These are phyloP conservation scores for Candida tallmaniae DNA, from an alignment of 805 yeast genomes.

Conservation along the genomic window DNA sequence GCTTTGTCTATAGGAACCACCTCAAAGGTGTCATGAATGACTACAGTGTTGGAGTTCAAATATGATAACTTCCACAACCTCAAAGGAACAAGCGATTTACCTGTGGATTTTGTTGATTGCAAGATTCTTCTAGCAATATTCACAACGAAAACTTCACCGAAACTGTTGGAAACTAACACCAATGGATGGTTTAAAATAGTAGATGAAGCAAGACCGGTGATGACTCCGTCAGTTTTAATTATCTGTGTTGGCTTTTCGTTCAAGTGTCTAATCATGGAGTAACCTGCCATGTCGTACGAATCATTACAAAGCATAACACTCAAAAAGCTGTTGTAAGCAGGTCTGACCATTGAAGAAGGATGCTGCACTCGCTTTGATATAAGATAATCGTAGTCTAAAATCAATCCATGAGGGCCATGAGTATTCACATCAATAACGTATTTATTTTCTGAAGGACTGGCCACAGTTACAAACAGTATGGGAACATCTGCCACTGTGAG, in stretches of 20 bases:
- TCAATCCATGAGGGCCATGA: constrained; percentile 22
- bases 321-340: constrained; percentile 25
- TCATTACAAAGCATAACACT: constrained; percentile 23
- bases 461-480: constrained; percentile 23
- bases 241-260: constrained; percentile 29
- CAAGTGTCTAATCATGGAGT: constrained; percentile 26
- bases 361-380: constrained; percentile 22
- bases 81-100: constrained; percentile 39
- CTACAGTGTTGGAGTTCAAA: constrained; percentile 3
- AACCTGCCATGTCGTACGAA: constrained; percentile 25
- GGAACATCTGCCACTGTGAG: constrained; percentile 29
- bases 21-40: constrained; percentile 25
- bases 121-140: constrained; percentile 36
- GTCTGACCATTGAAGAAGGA: constrained; percentile 22
- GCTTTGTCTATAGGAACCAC: constrained; percentile 26
- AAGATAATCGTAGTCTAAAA: constrained; percentile 23
- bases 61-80: constrained; percentile 26
- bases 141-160: constrained; percentile 33
- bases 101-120: constrained; percentile 28
- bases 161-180: constrained; percentile 27
- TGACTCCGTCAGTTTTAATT: constrained; percentile 27
- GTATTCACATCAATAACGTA: constrained; percentile 26
- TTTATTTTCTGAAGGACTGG: constrained; percentile 17
- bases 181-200: constrained; percentile 36
- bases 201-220: constrained; percentile 25